A percentile compares a stretch with the other conserved stretches of the same genome.
These are phyloP conservation scores for Neurospora sp. DNA, from an alignment of 495 filamentous ascomycete genomes.

Conservation along the genomic window DNA sequence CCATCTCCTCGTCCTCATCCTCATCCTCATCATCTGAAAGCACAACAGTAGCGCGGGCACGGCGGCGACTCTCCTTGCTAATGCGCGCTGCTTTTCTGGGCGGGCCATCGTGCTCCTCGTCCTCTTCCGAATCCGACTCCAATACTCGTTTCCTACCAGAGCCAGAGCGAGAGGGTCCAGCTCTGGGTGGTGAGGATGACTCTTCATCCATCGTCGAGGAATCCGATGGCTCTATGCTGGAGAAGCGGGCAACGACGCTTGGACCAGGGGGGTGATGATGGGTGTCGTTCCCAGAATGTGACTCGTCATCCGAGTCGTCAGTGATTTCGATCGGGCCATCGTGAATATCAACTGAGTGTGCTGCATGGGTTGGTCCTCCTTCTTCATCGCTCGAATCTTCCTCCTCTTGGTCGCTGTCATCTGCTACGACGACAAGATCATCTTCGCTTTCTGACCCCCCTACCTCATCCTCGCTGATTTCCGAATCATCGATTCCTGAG, in stretches of 20 bases:
- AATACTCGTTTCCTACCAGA: background rate
- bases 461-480: slow-evolving; percentile 6
- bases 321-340: background rate
- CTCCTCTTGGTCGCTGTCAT: slow-evolving; percentile 1
- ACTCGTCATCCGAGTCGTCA: slow-evolving; percentile 1
- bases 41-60: background rate
- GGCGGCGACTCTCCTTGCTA: background rate
- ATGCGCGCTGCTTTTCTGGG: slow-evolving; percentile 5
- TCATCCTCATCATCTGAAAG: slow-evolving; percentile 8
- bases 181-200: background rate
- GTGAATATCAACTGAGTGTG: background rate
- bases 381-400: background rate
- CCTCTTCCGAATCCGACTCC: slow-evolving; percentile 9
- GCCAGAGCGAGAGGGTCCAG: background rate
- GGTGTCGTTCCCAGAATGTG: background rate
- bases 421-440: slow-evolving; percentile 11
- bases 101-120: background rate
- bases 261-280: background rate
- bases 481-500: slow-evolving; percentile 21
- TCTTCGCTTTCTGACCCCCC: slow-evolving; percentile 6
- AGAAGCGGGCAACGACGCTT: slow-evolving; percentile 7
- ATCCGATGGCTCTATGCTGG: slow-evolving; percentile 14
- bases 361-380: background rate
- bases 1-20: slow-evolving; percentile 1
- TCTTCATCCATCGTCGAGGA: slow-evolving; percentile 2